Conservation (phyloP, 306 rosid species). For the Amphicarpaea edgeworthii region DNA sequence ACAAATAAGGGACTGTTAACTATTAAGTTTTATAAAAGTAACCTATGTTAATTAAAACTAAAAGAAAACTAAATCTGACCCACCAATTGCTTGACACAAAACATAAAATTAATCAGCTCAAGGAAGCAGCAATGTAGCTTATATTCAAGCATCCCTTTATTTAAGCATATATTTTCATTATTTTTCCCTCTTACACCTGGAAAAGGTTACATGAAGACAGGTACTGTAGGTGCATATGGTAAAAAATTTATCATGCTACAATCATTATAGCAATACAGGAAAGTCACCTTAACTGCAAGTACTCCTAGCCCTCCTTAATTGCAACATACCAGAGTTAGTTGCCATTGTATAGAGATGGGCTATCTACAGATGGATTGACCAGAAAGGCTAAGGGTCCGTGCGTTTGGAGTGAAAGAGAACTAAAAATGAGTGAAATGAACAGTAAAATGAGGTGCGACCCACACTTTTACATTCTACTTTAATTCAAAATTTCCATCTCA, state of each 20-base stretch:
- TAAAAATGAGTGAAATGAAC: no score
- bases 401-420: no score
- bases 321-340: not conserved
- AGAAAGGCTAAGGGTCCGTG: not conserved
- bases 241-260: no score
- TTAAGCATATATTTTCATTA: not conserved
- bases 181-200: not conserved
- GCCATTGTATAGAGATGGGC: not conserved
- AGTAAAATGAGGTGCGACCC: no score
- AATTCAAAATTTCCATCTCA: no score
- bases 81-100: not conserved
- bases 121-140: not conserved
- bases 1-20: conserved; percentile 14
- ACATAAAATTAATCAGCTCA: not conserved
- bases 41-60: not conserved
- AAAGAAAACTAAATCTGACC: not conserved
- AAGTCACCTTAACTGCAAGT: not conserved
- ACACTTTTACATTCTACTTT: no score
- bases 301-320: not conserved
- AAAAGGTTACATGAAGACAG: not conserved
- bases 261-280: no score
- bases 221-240: no score
- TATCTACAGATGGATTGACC: not conserved
- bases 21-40: not conserved
- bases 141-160: not conserved